Percentiles rank a stretch among this genome's conserved stretches.
These are phyloP conservation scores for Phytophthora brassicae DNA, from an alignment of 352 stramenopile species.

Conservation along the genomic window DNA sequence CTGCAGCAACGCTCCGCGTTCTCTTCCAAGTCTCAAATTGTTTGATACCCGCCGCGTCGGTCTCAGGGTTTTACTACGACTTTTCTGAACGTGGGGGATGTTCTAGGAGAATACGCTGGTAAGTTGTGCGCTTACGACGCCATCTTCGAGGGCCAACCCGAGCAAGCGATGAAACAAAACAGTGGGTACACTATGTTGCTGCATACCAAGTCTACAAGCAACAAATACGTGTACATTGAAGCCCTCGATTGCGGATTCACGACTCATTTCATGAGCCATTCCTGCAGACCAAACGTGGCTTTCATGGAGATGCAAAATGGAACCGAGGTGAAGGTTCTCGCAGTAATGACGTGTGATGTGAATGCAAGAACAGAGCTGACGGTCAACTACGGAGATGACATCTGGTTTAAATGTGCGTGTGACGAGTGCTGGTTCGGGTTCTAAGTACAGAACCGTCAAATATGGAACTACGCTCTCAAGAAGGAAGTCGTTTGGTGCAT, in stretches of 20 bases:
- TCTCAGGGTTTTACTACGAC: not conserved
- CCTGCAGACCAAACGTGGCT: not conserved
- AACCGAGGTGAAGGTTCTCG: no score
- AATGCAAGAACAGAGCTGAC: no score
- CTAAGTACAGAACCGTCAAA: no score
- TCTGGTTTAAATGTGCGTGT: no score
- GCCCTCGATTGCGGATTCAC: not conserved
- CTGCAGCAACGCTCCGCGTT: not conserved
- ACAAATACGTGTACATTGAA: constrained; percentile 8
- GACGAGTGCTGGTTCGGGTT: no score
- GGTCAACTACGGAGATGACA: no score
- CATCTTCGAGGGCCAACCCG: not conserved
- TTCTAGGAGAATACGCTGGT: constrained; percentile 4
- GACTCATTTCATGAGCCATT: constrained; percentile 1
- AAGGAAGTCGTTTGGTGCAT: no score
- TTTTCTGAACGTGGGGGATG: constrained; percentile 5
- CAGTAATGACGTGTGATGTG: no score
- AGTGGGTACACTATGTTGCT: not conserved
- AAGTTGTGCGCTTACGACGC: not conserved
- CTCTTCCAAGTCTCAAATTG: not conserved
- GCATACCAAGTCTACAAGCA: not conserved
- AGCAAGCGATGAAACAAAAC: not conserved
- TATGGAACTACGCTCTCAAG: no score
- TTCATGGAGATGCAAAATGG: constrained; percentile 7
- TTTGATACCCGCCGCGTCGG: not conserved